Evolutionary conservation across 345 rosid genomes (phyloP).

Genomic region (Durio zibethinus): DNA sequence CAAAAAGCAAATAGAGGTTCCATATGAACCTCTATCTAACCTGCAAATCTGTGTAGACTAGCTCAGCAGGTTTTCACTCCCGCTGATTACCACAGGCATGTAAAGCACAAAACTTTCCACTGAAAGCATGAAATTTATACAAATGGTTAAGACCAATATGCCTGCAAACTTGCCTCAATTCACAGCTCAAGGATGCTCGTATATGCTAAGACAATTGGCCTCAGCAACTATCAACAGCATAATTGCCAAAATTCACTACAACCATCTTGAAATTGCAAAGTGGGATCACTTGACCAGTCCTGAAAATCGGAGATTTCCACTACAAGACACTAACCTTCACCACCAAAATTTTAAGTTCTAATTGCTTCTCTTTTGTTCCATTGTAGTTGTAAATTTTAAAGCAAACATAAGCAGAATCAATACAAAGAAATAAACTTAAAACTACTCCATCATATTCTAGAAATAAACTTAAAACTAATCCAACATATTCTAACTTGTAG

Average conservation of each 20-base stretch:
- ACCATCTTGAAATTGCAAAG: neutral
- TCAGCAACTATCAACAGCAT: neutral
- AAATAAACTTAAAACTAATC: neutral
- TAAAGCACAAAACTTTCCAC: neutral
- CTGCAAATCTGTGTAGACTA: neutral
- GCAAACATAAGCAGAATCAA: neutral
- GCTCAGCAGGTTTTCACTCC: neutral
- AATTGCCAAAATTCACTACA: neutral
- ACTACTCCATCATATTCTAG: neutral
- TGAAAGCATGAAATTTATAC: neutral
- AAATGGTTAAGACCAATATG: neutral
- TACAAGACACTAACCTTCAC: neutral
- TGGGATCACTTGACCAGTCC: neutral
- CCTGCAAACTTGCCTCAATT: neutral
- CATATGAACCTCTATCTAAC: neutral
- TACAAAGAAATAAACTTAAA: neutral
- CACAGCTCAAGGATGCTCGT: neutral
- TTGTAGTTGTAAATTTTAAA: neutral
- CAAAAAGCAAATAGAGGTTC: neutral
- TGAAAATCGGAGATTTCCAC: neutral
- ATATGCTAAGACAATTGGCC: neutral
- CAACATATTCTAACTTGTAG: neutral
- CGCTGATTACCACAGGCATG: neutral
- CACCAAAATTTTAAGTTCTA: neutral
- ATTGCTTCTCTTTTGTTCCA: too few relatives aligned